Base-by-base conservation (phyloP, 148 eudicot genomes). In the Vaccinium macrocarpon region DNA sequence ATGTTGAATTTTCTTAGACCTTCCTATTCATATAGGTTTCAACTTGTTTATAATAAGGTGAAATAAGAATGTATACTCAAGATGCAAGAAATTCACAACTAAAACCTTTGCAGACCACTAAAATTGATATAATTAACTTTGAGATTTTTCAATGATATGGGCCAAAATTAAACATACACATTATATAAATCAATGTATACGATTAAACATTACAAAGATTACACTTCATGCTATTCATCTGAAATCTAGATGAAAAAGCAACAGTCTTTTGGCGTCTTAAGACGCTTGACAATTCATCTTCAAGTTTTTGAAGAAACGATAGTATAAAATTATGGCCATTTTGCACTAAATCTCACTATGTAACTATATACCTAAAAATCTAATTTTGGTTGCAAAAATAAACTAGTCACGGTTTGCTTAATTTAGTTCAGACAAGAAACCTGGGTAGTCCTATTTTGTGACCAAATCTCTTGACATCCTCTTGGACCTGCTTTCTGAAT, bases 401-500 rank as follows among this genome's bases (percentile, higher is more conserved):
- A 68, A 14, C 18, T 27, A 6, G 14, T 68, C 32, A 1, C 73
- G 29, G 42, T 68, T 27, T 8, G 73, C 73, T 11, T 49, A 51
- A 62, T 53, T 79, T 68, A 78, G 88, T 35, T 68, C 8, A 68
- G 15, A 86, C 56, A 18, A 90, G 88, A 79, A 96, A 95, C 85
- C 94, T 90, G 1, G 95, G 86, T 68, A 96, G 96, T 10, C 99
- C 99, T 13, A 95, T 86, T 84, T 96, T 96, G 83, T 86, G 81
- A 72, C 99, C 99, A 76, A 89, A 86, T 61, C 51, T 82, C 46
- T 81, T 83, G 77, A 96, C 99, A 89, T 95, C 99, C 32, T 88
- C 87, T 84, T 92, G 90, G 56, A 96, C 95, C 80, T 96, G 97
- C 66, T 93, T 88, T 81, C 91, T 89, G 85, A 84, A 96, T 72